phyloP scores from a whole-genome alignment of 257 asterid species.

The Petunia secreta region DNA sequence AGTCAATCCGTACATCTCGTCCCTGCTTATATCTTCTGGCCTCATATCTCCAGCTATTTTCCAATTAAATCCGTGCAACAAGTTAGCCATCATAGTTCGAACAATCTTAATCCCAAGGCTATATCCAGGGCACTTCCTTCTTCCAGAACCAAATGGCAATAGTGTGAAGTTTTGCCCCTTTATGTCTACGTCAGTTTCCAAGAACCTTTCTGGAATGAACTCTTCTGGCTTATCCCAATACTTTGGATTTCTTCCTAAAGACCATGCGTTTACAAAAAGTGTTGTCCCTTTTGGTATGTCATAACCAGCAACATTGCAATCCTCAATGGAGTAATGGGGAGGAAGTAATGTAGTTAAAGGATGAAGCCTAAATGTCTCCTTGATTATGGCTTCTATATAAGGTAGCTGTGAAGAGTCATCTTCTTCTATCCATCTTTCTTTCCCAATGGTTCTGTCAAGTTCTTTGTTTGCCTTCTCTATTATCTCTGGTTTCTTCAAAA shows the following conservation, averaged over 20 bases:
- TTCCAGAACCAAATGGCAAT: constrained; percentile 36
- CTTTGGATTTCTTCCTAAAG: too few species aligned
- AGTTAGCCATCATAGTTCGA: constrained; percentile 31
- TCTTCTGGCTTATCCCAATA: too few species aligned
- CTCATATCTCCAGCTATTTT: constrained; percentile 35
- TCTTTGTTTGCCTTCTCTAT: constrained; percentile 42
- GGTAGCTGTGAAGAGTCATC: constrained; percentile 37
- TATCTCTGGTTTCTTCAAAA: constrained; percentile 31
- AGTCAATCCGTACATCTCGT: constrained; percentile 37
- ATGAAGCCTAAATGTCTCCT: constrained; percentile 43
- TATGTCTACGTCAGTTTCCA: background rate
- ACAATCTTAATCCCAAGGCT: constrained; percentile 33
- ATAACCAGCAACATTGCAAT: constrained; percentile 35
- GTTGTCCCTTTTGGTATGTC: constrained; percentile 35
- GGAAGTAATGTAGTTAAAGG: constrained; percentile 35
- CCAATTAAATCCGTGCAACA: constrained; percentile 39
- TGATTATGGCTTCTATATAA: constrained; percentile 43
- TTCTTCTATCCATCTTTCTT: constrained; percentile 48
- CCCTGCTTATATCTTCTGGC: constrained; percentile 35
- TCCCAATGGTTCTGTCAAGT: constrained; percentile 37
- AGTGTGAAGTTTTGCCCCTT: constrained; percentile 27
- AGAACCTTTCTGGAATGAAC: too few species aligned
- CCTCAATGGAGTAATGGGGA: constrained; percentile 36
- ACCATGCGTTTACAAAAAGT: constrained; percentile 35
- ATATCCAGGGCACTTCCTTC: constrained; percentile 33